Base-by-base conservation (phyloP, 495 filamentous ascomycete genomes). In the Hypoxylon lenormandii region DNA sequence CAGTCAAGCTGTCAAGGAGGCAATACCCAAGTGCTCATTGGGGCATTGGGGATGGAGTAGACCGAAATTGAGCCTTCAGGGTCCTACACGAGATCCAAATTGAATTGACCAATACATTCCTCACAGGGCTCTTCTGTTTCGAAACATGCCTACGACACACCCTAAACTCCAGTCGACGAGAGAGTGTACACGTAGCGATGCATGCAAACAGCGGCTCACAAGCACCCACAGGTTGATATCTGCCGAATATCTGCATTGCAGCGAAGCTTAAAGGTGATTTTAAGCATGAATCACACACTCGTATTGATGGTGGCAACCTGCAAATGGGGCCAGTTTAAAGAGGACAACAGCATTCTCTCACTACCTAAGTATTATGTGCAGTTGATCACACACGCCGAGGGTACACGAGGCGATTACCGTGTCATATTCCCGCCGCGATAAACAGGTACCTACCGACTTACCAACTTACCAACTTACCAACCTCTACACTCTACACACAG, bases 171-270 rank as follows among this genome's bases (percentile, higher is more conserved):
- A 43, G 37, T 45, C 43, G 60, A 64, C 55, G 36, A 57, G 36
- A 57, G 37, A 52, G 19, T 26, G 43, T 51, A 66, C 55, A 63
- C 59, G 66, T 70, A 64, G 66, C 49, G 40, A 21, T 54, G 60
- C 55, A 60, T 70, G 45, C 28, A 53, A 43, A 53, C 43, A 37
- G 52, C 52, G 51, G 57, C 61, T 57, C 46, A 22, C 46, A n/a
- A 50, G 55, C 67, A 64, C 67, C 50, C 61, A 51, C 66, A 64
- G 54, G 53, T 28, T 37, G 6, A 21, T 15, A 12, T 22, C 56
- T 66, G 51, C 43, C 61, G 61, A 66, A 58, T 56, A 66, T 57
- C 49, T 60, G 68, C 68, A 71, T 70, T 65, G 67, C 67, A 66
- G 56, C 45, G 52, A 43, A 46, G 52, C 62, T 66, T 71, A 66